Conservation (phyloP, 2,329 filamentous ascomycete species). For the Neonectria hederae region DNA sequence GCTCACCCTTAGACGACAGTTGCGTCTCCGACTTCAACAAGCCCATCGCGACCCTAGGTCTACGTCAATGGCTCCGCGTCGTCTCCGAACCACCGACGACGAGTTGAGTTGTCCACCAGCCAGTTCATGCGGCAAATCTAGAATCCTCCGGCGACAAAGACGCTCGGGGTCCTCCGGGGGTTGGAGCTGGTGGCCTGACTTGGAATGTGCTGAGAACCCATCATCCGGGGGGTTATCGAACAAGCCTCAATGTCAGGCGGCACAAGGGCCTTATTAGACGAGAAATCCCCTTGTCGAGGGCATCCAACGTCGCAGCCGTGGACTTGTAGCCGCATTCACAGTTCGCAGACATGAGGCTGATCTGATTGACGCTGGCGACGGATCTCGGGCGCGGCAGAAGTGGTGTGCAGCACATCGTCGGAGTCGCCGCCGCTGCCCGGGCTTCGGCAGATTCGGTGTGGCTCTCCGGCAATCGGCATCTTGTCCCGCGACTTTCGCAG, state of each 20-base stretch:
- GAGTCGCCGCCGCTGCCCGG: neutral
- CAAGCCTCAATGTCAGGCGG: neutral
- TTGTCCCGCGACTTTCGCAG: neutral
- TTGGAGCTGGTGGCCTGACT: conserved; percentile 16
- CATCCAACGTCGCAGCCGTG: neutral
- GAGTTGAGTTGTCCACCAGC: no score
- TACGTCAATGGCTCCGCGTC: neutral
- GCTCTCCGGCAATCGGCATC: neutral
- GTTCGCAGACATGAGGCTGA: neutral
- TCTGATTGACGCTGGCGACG: neutral
- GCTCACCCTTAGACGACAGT: neutral
- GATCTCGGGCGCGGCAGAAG: neutral
- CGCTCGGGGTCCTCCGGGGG: conserved; percentile 11
- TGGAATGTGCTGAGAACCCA: conserved; percentile 7
- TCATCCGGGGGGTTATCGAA: conserved; percentile 2
- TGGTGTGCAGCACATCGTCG: neutral
- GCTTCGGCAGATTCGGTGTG: neutral
- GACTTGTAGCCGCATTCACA: no score
- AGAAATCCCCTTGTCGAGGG: neutral
- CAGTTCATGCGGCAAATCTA: conserved; percentile 15
- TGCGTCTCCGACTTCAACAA: neutral
- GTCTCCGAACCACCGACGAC: neutral
- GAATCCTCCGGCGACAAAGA: neutral
- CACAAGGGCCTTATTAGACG: neutral
- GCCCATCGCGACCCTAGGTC: neutral